These are phyloP conservation scores for Didymella keratinophila DNA, from an alignment of 2,329 filamentous ascomycete species.

Conservation along the genomic window DNA sequence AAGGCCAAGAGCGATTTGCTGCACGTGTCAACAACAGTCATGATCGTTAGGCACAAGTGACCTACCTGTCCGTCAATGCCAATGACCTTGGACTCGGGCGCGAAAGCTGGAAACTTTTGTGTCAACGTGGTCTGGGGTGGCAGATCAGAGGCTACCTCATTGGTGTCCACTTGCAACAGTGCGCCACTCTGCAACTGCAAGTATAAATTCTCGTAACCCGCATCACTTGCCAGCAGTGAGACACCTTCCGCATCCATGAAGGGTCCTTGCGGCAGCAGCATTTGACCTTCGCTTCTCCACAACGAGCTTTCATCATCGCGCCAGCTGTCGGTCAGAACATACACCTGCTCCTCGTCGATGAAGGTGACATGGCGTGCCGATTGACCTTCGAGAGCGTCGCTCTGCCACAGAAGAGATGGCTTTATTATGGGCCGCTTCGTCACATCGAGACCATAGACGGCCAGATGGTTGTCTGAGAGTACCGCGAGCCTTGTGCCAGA, in stretches of 20 bases:
- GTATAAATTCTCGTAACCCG: constrained; percentile 35
- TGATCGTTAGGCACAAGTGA: constrained; percentile 13
- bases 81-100: constrained; percentile 35
- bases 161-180: constrained; percentile 26
- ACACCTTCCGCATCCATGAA: constrained; percentile 34
- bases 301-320: constrained; percentile 40
- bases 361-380: constrained; percentile 59
- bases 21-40: constrained; percentile 16
- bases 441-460: constrained; percentile 74
- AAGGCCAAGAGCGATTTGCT: constrained; percentile 68
- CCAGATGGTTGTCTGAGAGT: constrained; percentile 71
- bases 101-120: constrained; percentile 39
- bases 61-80: constrained; percentile 38
- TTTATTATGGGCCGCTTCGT: constrained; percentile 61
- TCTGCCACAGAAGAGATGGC: constrained; percentile 55
- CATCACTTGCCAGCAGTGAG: constrained; percentile 35
- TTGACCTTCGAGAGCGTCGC: constrained; percentile 23
- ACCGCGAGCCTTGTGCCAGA: constrained; percentile 66
- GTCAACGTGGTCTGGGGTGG: constrained; percentile 27
- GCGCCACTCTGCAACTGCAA: constrained; percentile 36
- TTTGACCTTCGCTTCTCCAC: constrained; percentile 37
- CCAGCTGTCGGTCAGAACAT: constrained; percentile 47
- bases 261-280: constrained; percentile 31
- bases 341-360: constrained; percentile 48
- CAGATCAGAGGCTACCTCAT: constrained; percentile 22